A percentile compares a stretch with the other conserved stretches of the same genome.
phyloP scores from a whole-genome alignment of 2,329 filamentous ascomycete genomes.

The Clonostachys chloroleuca region DNA sequence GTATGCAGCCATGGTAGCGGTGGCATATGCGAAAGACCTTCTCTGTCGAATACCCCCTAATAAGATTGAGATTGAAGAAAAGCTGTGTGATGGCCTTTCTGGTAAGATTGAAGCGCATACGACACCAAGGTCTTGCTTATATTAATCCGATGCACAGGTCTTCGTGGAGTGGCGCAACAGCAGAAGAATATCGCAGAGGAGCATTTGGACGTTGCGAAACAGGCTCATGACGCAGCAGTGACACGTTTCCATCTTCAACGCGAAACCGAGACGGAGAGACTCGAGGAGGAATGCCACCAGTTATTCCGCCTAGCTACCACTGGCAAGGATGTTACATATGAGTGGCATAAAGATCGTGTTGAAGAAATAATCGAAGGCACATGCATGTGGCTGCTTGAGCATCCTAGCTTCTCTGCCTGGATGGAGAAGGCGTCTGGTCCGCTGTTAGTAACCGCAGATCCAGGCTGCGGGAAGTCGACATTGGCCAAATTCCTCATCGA shows the following conservation, averaged over 20 bases:
- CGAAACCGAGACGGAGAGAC: not conserved
- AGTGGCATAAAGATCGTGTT: conserved; percentile 3
- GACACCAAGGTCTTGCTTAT: too few species aligned
- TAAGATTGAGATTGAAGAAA: not conserved
- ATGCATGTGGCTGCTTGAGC: conserved; percentile 23
- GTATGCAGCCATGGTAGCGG: conserved; percentile 14
- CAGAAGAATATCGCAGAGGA: too few species aligned
- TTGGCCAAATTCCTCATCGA: conserved; percentile 25
- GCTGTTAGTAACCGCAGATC: conserved; percentile 28
- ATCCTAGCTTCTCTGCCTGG: conserved; percentile 21
- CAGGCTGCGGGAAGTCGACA: conserved; percentile 31
- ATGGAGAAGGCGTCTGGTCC: conserved; percentile 13
- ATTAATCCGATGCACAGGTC: too few species aligned
- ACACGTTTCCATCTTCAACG: not conserved
- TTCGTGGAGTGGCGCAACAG: too few species aligned
- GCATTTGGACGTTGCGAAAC: not conserved
- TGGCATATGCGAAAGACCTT: conserved; percentile 10
- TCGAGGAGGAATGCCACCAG: conserved; percentile 1
- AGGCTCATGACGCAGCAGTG: too few species aligned
- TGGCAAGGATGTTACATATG: conserved; percentile 1
- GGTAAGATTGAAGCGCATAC: not conserved
- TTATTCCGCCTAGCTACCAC: conserved; percentile 1
- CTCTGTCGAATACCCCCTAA: not conserved
- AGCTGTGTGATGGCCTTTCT: not conserved
- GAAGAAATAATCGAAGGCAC: conserved; percentile 4